Conservation (phyloP, 495 filamentous ascomycete genomes). For the Sporormia fimetaria region DNA sequence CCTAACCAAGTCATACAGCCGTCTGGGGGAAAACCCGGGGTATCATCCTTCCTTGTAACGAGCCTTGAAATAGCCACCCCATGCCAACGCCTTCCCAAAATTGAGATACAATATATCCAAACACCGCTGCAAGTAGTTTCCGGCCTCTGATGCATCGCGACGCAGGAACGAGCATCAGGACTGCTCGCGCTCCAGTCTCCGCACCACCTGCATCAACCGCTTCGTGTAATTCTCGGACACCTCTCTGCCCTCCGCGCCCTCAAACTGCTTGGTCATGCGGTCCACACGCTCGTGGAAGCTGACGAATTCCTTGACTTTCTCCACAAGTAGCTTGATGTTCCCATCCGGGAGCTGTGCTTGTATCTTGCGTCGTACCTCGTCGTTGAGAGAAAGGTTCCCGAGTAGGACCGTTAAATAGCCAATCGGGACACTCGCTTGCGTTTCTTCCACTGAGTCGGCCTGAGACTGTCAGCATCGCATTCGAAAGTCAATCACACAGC, state of each 20-base stretch:
- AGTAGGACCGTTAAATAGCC: slow-evolving; percentile 84
- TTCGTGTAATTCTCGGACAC: slow-evolving; percentile 43
- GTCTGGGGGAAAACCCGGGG: too few relatives aligned
- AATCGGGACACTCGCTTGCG: slow-evolving; percentile 75
- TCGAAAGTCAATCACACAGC: slow-evolving; percentile 1
- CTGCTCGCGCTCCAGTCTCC: neutral
- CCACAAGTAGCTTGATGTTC: slow-evolving; percentile 52
- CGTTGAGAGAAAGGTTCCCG: slow-evolving; percentile 62
- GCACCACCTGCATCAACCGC: slow-evolving; percentile 47
- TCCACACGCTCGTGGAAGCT: slow-evolving; percentile 67
- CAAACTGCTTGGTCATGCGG: slow-evolving; percentile 29
- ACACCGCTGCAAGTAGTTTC: too few relatives aligned
- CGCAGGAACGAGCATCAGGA: neutral
- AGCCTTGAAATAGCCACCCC: too few relatives aligned
- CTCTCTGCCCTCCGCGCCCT: slow-evolving; percentile 39
- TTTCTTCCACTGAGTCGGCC: slow-evolving; percentile 75
- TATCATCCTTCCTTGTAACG: too few relatives aligned
- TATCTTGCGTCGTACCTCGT: slow-evolving; percentile 38
- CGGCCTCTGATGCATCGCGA: too few relatives aligned
- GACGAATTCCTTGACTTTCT: slow-evolving; percentile 78
- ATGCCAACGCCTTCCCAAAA: too few relatives aligned
- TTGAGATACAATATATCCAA: too few relatives aligned
- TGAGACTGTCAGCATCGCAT: slow-evolving; percentile 29
- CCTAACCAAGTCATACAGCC: slow-evolving; percentile 4
- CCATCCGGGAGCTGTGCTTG: slow-evolving; percentile 43